These are phyloP conservation scores for Caryopteris hybrid DNA, from an alignment of 305 asterid species.

Conservation along the genomic window DNA sequence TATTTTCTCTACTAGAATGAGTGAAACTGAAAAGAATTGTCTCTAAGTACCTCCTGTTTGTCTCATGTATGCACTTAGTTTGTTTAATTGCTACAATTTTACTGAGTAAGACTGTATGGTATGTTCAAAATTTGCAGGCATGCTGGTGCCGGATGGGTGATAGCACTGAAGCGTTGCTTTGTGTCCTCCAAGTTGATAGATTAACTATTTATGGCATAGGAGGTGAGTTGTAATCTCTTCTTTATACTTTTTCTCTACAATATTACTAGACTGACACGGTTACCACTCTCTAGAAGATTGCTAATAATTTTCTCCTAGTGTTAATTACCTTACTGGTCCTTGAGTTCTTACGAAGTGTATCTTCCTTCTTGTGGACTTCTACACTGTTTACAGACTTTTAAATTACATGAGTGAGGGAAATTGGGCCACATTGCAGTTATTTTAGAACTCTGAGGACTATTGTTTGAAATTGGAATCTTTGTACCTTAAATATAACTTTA, in stretches of 20 bases:
- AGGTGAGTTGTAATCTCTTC: conserved; percentile 38
- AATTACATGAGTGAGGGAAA: neutral
- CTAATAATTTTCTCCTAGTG: neutral
- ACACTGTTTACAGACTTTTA: conserved; percentile 5
- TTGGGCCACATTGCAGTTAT: neutral
- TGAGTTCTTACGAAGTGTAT: conserved; percentile 1
- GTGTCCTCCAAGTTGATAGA: conserved; percentile 74
- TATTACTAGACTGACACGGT: neutral
- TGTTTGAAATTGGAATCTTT: neutral
- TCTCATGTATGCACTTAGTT: conserved; percentile 5
- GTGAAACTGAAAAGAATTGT: neutral
- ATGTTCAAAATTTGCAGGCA: conserved; percentile 41
- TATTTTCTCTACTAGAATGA: neutral
- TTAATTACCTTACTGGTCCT: conserved; percentile 2
- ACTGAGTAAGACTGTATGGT: neutral
- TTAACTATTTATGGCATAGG: conserved; percentile 62
- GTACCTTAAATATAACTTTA: neutral
- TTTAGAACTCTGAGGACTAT: neutral
- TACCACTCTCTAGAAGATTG: neutral
- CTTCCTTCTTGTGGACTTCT: neutral
- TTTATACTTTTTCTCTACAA: neutral
- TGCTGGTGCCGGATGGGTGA: conserved; percentile 95
- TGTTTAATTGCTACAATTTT: conserved; percentile 3
- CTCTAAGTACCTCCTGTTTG: neutral
- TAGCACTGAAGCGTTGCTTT: conserved; percentile 61